Conservation (phyloP, 1,284 basidiomycete genomes). For the Exobasidium rhododendri region DNA sequence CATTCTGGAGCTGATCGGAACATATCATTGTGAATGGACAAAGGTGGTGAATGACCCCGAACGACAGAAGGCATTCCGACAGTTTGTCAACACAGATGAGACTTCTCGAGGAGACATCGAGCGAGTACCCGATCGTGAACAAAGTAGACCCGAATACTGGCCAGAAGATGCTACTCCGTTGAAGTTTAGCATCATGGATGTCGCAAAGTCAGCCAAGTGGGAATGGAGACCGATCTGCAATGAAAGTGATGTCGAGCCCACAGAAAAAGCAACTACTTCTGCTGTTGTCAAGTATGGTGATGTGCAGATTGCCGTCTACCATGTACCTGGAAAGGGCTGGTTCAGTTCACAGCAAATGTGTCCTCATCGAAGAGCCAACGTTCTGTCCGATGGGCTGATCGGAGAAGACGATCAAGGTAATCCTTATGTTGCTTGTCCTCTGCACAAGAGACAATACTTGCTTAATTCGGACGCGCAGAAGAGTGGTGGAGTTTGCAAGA, state of each 20-base stretch:
- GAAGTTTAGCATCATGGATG: constrained; percentile 58
- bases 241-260: constrained; percentile 61
- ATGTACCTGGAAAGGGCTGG: constrained; percentile 63
- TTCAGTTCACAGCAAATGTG: constrained; percentile 71
- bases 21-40: constrained; percentile 72
- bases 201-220: constrained; percentile 63
- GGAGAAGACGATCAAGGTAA: constrained; percentile 51
- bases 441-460: constrained; percentile 71
- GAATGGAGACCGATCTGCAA: constrained; percentile 63
- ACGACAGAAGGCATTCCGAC: constrained; percentile 64
- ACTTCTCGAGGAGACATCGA: constrained; percentile 60
- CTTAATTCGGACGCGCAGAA: constrained; percentile 55
- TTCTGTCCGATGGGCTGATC: constrained; percentile 66
- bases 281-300: constrained; percentile 69
- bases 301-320: constrained; percentile 68
- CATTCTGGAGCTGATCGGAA: constrained; percentile 67
- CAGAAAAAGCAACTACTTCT: constrained; percentile 59
- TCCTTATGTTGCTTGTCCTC: constrained; percentile 60
- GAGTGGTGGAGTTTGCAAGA: constrained; percentile 62
- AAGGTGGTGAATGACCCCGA: constrained; percentile 64
- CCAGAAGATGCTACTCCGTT: constrained; percentile 62
- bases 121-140: constrained; percentile 65
- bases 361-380: constrained; percentile 68
- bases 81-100: constrained; percentile 69
- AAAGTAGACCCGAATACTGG: constrained; percentile 69